phyloP scores from a whole-genome alignment of 177 flowering plant species.

The Vitis hybrid region DNA sequence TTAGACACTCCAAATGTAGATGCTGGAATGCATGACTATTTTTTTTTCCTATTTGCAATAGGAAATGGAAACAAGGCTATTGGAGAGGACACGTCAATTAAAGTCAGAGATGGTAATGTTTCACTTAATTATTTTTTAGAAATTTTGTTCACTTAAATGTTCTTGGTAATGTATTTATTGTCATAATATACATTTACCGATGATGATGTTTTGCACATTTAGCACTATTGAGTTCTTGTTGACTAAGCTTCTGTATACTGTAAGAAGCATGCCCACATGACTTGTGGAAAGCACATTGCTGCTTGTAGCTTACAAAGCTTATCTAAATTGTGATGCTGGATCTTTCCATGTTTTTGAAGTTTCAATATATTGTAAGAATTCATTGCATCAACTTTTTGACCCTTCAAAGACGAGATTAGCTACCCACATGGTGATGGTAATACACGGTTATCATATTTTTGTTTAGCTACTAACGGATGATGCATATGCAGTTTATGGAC shows the following conservation, averaged over 20 bases:
- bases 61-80: conserved; percentile 89
- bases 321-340: neutral
- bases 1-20: neutral
- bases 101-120: conserved; percentile 71
- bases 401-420: neutral
- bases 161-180: neutral
- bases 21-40: conserved; percentile 12
- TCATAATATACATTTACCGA: neutral
- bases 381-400: neutral
- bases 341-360: neutral
- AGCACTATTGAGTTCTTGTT: neutral
- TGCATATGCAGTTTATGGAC: neutral
- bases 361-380: neutral
- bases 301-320: neutral
- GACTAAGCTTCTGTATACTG: neutral
- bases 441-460: neutral
- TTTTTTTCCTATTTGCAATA: conserved; percentile 18
- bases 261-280: neutral
- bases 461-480: neutral
- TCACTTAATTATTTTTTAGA: neutral
- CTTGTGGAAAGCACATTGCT: neutral
- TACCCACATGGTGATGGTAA: neutral
- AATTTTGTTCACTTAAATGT: neutral
- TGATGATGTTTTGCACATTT: neutral
- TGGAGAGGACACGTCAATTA: conserved; percentile 66